Evolutionary conservation across 2,329 filamentous ascomycete species (phyloP).

Genomic region (Cryphonectria radicalis): DNA sequence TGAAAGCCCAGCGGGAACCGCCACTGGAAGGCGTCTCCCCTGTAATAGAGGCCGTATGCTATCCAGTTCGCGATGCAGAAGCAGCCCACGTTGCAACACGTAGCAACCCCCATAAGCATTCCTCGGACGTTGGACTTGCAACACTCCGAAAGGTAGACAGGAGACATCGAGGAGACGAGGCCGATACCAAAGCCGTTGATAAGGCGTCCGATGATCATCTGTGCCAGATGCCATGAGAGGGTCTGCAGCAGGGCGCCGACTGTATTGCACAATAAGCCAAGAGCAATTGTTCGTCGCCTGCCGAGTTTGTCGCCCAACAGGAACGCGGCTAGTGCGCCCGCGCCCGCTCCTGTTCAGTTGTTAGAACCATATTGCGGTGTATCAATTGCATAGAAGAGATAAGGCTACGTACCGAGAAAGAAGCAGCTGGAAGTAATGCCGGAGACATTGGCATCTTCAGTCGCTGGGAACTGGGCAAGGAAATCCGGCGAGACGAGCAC

Average conservation of each 20-base stretch:
- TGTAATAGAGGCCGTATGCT: slow-evolving; percentile 38
- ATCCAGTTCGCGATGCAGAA: slow-evolving; percentile 54
- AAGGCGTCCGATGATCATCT: slow-evolving; percentile 47
- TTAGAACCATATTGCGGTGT: not conserved
- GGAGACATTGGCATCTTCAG: slow-evolving; percentile 44
- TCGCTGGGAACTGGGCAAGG: slow-evolving; percentile 43
- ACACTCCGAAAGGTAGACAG: slow-evolving; percentile 41
- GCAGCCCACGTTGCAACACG: slow-evolving; percentile 45
- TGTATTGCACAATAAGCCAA: slow-evolving; percentile 40
- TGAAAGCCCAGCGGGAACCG: slow-evolving; percentile 37
- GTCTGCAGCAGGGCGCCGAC: slow-evolving; percentile 43
- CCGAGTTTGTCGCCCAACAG: slow-evolving; percentile 41
- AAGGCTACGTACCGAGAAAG: slow-evolving; percentile 34
- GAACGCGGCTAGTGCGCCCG: slow-evolving; percentile 39
- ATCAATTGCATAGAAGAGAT: not conserved
- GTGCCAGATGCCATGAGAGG: slow-evolving; percentile 42
- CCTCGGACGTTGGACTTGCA: slow-evolving; percentile 44
- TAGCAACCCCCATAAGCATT: slow-evolving; percentile 50
- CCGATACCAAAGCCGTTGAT: slow-evolving; percentile 47
- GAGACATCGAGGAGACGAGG: slow-evolving; percentile 41
- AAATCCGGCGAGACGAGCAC: slow-evolving; percentile 48
- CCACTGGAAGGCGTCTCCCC: slow-evolving; percentile 35
- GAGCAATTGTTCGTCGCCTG: slow-evolving; percentile 38
- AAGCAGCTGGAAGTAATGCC: slow-evolving; percentile 51
- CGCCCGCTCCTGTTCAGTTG: slow-evolving; percentile 37